Percentiles rank a stretch among this genome's conserved stretches.
These are phyloP conservation scores for Ustilago lituana DNA, from an alignment of 1,284 basidiomycete genomes.

Conservation along the genomic window DNA sequence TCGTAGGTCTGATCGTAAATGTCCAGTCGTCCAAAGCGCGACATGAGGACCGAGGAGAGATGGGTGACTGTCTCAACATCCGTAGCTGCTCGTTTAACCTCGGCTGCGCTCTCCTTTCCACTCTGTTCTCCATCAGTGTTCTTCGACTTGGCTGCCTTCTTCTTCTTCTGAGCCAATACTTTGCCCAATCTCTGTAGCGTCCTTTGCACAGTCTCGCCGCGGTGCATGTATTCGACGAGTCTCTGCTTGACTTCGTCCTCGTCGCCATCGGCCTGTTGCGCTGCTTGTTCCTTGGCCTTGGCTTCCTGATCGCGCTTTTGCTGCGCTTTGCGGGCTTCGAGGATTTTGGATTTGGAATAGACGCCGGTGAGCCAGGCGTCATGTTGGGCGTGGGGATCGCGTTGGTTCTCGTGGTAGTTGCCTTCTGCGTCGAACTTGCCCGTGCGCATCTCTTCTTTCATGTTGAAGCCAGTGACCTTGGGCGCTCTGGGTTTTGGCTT, in stretches of 20 bases:
- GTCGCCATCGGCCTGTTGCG: constrained; percentile 76
- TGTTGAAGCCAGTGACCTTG: constrained; percentile 94
- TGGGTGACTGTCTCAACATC: constrained; percentile 58
- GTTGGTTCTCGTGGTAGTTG: constrained; percentile 79
- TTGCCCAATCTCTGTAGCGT: constrained; percentile 85
- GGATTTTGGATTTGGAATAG: constrained; percentile 82
- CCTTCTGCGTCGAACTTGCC: constrained; percentile 96
- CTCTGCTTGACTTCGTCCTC: constrained; percentile 72
- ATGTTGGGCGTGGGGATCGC: constrained; percentile 87
- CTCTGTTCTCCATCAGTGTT: constrained; percentile 60
- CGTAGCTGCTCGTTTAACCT: constrained; percentile 10
- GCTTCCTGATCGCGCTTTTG: constrained; percentile 73
- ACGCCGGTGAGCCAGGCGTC: constrained; percentile 94
- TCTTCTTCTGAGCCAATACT: constrained; percentile 40
- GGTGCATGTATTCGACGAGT: constrained; percentile 76
- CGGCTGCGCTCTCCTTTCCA: neutral
- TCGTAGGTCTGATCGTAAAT: constrained; percentile 65
- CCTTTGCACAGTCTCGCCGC: constrained; percentile 89
- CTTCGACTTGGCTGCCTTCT: constrained; percentile 72
- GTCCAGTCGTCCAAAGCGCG: constrained; percentile 54
- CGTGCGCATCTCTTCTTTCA: constrained; percentile 97
- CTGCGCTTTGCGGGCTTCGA: constrained; percentile 75
- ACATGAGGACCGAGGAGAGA: constrained; percentile 61
- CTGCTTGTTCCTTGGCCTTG: constrained; percentile 69
- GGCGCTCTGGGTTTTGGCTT: constrained; percentile 73